Conservation (phyloP, 2,329 filamentous ascomycete species). For the Diaporthe citrichinensis region DNA sequence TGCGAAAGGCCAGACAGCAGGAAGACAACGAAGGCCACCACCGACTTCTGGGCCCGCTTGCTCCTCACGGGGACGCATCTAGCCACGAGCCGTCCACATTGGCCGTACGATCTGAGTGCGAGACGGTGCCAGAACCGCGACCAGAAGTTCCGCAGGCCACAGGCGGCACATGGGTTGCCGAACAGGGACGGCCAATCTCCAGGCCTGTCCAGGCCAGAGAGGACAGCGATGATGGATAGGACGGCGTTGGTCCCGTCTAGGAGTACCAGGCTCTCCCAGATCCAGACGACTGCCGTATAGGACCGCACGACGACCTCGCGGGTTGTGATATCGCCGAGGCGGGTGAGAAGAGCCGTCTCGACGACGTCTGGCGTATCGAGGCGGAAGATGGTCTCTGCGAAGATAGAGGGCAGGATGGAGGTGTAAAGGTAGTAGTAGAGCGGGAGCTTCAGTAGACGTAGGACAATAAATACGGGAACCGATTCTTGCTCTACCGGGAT, state of each 20-base stretch:
- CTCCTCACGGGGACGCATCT: not conserved
- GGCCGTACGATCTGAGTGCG: not conserved
- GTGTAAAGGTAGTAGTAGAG: slow-evolving; percentile 8
- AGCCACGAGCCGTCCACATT: not conserved
- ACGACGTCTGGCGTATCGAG: not conserved
- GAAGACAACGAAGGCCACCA: slow-evolving; percentile 38
- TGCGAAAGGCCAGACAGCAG: slow-evolving; percentile 40
- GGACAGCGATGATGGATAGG: slow-evolving; percentile 25
- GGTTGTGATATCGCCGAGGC: not conserved
- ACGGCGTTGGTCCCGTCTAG: slow-evolving; percentile 38
- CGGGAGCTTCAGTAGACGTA: not conserved
- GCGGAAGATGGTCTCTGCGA: not conserved
- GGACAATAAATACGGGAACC: not conserved
- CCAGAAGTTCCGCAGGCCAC: slow-evolving; percentile 40
- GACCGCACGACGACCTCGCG: not conserved
- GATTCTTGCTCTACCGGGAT: not conserved
- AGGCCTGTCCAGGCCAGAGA: slow-evolving; percentile 32
- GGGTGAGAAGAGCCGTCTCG: slow-evolving; percentile 1
- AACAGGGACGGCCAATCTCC: slow-evolving; percentile 40
- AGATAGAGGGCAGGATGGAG: not conserved
- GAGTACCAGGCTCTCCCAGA: slow-evolving; percentile 31
- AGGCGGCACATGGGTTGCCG: not conserved
- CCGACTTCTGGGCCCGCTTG: not conserved
- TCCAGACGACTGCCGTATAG: not conserved
- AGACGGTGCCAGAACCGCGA: slow-evolving; percentile 22